Percentiles rank a stretch among this genome's conserved stretches.
These are phyloP conservation scores for Madurella mycetomatis DNA, from an alignment of 2,329 filamentous ascomycete species.

Conservation along the genomic window DNA sequence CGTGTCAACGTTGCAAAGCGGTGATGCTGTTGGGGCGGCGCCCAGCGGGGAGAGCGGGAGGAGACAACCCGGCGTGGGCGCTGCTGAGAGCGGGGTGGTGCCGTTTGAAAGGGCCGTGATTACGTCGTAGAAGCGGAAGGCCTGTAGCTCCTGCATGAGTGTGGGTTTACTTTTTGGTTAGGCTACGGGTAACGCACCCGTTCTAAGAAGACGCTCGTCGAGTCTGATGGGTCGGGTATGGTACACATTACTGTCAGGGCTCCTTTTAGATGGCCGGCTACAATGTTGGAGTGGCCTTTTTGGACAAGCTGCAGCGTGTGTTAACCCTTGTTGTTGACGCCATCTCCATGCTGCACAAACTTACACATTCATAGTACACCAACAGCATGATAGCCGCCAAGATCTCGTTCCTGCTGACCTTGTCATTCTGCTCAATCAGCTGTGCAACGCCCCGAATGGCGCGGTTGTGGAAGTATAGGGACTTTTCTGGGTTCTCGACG, in stretches of 20 bases:
- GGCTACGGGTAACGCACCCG: slow-evolving; percentile 38
- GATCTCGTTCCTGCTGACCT: slow-evolving; percentile 52
- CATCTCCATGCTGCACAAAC: slow-evolving; percentile 26
- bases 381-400: slow-evolving; percentile 58
- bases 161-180: not conserved
- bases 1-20: slow-evolving; percentile 52
- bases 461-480: slow-evolving; percentile 55
- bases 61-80: slow-evolving; percentile 44
- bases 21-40: slow-evolving; percentile 40
- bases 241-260: slow-evolving; percentile 58
- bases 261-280: slow-evolving; percentile 57
- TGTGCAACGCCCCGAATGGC: slow-evolving; percentile 55
- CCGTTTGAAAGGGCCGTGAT: slow-evolving; percentile 60
- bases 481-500: slow-evolving; percentile 49
- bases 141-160: slow-evolving; percentile 34
- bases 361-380: slow-evolving; percentile 60
- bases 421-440: slow-evolving; percentile 50
- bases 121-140: slow-evolving; percentile 62
- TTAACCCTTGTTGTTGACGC: not conserved
- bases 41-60: slow-evolving; percentile 45
- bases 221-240: slow-evolving; percentile 40
- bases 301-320: slow-evolving; percentile 51
- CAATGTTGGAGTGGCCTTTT: slow-evolving; percentile 54
- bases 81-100: slow-evolving; percentile 50
- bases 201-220: slow-evolving; percentile 55